Conservation (phyloP, 2,329 filamentous ascomycete genomes). For the Phoma sp. region DNA sequence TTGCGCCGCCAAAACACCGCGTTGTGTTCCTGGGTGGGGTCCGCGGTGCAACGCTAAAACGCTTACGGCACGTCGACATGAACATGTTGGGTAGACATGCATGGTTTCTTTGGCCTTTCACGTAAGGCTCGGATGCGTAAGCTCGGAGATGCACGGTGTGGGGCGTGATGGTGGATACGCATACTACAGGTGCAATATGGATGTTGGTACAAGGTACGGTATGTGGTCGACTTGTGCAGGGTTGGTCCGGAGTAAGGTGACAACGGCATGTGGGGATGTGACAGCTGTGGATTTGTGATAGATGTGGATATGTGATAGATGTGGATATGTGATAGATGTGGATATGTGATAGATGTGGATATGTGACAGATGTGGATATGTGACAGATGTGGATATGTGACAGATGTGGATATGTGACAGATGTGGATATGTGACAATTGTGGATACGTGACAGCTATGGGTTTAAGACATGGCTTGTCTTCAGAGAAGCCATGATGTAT, state of each 20-base stretch:
- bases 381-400: too few relatives aligned
- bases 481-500: slow-evolving; percentile 1
- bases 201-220: not conserved
- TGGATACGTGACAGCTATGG: too few relatives aligned
- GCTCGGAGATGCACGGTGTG: slow-evolving; percentile 10
- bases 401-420: too few relatives aligned
- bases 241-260: not conserved
- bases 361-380: too few relatives aligned
- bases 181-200: not conserved
- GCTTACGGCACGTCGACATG: too few relatives aligned
- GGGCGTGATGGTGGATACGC: not conserved
- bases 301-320: too few relatives aligned
- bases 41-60: too few relatives aligned
- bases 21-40: not conserved
- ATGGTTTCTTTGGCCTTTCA: not conserved
- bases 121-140: not conserved
- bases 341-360: too few relatives aligned
- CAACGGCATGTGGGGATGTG: not conserved
- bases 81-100: not conserved
- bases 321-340: too few relatives aligned
- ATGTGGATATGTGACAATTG: too few relatives aligned
- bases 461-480: not conserved
- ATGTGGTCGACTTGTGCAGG: slow-evolving; percentile 9
- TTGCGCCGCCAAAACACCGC: not conserved
- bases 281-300: not conserved